A percentile compares a stretch with the other conserved stretches of the same genome.
Conservation (phyloP, 2,329 filamentous ascomycete genomes). For the Neopestalotiopsis sp. region DNA sequence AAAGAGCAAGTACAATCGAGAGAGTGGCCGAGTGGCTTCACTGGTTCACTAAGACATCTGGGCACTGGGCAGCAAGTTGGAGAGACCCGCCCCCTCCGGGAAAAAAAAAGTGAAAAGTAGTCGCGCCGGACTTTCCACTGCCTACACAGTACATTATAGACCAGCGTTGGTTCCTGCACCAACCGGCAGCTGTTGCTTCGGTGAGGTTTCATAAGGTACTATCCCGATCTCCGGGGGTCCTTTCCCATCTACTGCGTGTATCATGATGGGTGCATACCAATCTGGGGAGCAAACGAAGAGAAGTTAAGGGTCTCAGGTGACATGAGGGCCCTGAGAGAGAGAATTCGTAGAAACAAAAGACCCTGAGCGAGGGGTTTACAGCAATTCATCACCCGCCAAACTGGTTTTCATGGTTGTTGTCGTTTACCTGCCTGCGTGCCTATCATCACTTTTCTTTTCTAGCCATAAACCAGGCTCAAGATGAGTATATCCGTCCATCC, state of each 20-base stretch:
- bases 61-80: too few species aligned
- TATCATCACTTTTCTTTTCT: not conserved
- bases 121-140: not conserved
- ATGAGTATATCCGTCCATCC: not conserved
- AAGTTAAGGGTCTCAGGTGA: too few species aligned
- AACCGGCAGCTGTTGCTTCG: slow-evolving; percentile 1
- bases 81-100: not conserved
- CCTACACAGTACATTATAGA: not conserved
- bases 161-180: slow-evolving; percentile 9
- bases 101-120: not conserved
- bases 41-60: too few species aligned
- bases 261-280: not conserved
- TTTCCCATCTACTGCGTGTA: not conserved
- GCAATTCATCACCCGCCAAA: not conserved
- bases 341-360: too few species aligned
- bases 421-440: not conserved
- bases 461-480: not conserved
- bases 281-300: too few species aligned
- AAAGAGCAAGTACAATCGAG: not conserved
- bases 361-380: not conserved
- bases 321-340: too few species aligned
- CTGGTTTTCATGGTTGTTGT: not conserved
- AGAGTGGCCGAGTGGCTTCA: too few species aligned
- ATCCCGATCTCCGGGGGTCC: not conserved
- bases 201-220: slow-evolving; percentile 10